These are phyloP conservation scores for Cytospora leucostoma DNA, from an alignment of 2,329 filamentous ascomycete genomes.

Conservation along the genomic window DNA sequence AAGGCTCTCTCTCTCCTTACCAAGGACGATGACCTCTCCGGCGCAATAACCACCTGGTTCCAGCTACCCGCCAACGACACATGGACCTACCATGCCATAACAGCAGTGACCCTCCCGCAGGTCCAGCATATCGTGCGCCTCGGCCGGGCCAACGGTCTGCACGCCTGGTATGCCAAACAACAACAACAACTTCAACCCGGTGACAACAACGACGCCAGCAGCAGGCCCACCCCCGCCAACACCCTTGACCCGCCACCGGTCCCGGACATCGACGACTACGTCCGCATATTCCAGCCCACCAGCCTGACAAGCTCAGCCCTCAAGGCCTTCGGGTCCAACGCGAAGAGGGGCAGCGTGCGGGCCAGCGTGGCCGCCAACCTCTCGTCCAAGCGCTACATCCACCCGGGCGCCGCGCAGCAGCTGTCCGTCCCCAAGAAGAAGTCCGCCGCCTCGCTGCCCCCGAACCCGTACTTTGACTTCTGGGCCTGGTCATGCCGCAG, in stretches of 20 bases:
- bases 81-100: constrained; percentile 55
- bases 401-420: constrained; percentile 42
- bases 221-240: neutral
- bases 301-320: constrained; percentile 63
- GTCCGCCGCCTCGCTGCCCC: constrained; percentile 41
- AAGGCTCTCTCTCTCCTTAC: constrained; percentile 42
- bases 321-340: constrained; percentile 64
- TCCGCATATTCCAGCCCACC: constrained; percentile 63
- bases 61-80: constrained; percentile 45
- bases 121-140: constrained; percentile 49
- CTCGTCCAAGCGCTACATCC: constrained; percentile 51
- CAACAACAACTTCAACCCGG: constrained; percentile 32
- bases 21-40: constrained; percentile 46
- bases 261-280: constrained; percentile 66
- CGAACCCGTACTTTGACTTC: constrained; percentile 69
- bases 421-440: constrained; percentile 51
- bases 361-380: constrained; percentile 58
- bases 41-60: constrained; percentile 48
- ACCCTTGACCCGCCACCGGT: constrained; percentile 29
- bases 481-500: constrained; percentile 66
- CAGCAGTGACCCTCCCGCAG: constrained; percentile 50
- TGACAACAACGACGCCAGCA: constrained; percentile 9
- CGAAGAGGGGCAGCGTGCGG: constrained; percentile 63
- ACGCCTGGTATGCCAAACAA: constrained; percentile 47
- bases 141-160: constrained; percentile 48